Percentiles rank a stretch among this genome's conserved stretches.
phyloP scores from a whole-genome alignment of 805 yeast species.

The Saturnispora quitensis region DNA sequence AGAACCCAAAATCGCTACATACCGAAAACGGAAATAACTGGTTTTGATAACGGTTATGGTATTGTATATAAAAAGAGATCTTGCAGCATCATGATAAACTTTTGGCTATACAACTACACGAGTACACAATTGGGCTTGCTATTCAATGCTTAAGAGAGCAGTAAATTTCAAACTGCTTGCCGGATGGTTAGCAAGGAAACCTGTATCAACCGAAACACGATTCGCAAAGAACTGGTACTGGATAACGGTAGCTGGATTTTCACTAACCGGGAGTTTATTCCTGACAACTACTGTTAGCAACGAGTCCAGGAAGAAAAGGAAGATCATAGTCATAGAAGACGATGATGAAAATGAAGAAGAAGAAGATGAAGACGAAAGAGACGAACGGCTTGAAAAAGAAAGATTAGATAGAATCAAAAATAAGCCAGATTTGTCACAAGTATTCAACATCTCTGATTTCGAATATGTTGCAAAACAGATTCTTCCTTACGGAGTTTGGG shows the following conservation, averaged over 20 bases:
- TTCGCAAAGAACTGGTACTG: neutral
- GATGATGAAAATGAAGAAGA: constrained; percentile 21
- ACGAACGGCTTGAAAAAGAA: constrained; percentile 30
- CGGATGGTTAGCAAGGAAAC: neutral
- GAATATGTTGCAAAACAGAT: constrained; percentile 76
- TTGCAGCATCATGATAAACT: neutral
- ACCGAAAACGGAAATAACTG: neutral
- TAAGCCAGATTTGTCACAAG: constrained; percentile 60
- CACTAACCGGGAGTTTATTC: constrained; percentile 4
- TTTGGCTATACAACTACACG: neutral
- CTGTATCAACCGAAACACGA: neutral
- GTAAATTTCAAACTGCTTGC: neutral
- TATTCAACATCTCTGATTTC: constrained; percentile 74
- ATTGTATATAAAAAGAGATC: neutral
- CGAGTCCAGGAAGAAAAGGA: constrained; percentile 9
- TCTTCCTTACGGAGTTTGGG: constrained; percentile 72
- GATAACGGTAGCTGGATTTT: neutral
- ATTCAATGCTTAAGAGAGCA: neutral
- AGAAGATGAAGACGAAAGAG: constrained; percentile 20
- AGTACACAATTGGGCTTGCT: neutral
- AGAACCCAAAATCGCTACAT: neutral
- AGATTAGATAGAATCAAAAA: constrained; percentile 30
- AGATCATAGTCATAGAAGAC: constrained; percentile 19
- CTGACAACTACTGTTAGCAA: constrained; percentile 2
- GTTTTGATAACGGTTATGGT: neutral